phyloP scores from a whole-genome alignment of 2,329 filamentous ascomycete genomes.

The Aspergillus pseudoglaucus region DNA sequence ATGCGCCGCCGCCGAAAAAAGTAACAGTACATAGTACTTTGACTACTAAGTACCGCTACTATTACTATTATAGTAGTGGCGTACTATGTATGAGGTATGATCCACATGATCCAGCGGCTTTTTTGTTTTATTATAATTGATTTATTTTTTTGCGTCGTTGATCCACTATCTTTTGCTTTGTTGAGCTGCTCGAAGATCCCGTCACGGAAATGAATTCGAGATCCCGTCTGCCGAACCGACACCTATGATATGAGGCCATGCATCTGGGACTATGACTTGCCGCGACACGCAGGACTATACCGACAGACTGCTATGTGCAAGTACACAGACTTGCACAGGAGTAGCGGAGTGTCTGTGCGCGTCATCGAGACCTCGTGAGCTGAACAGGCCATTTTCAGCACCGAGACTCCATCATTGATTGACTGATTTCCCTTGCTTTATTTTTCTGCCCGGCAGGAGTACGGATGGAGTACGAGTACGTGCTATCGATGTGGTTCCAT shows the following conservation, averaged over 20 bases:
- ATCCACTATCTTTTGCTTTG: no score
- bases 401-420: background rate
- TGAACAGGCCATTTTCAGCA: background rate
- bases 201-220: no score
- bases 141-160: background rate
- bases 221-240: no score
- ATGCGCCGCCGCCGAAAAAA: conserved; percentile 18
- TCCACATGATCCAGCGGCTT: conserved; percentile 20
- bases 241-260: no score
- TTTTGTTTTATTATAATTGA: conserved; percentile 3
- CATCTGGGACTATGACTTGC: no score
- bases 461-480: no score
- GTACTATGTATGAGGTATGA: background rate
- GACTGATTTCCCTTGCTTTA: background rate
- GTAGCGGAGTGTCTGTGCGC: background rate
- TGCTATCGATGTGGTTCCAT: no score
- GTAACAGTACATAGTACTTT: conserved; percentile 4
- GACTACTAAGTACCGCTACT: no score
- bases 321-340: background rate
- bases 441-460: background rate
- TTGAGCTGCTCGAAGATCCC: no score
- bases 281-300: no score
- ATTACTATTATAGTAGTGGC: background rate
- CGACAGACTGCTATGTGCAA: background rate
- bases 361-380: background rate